Percentiles rank a stretch among this genome's conserved stretches.
Conservation (phyloP, 2,329 filamentous ascomycete genomes). For the Ophiostoma sp. region DNA sequence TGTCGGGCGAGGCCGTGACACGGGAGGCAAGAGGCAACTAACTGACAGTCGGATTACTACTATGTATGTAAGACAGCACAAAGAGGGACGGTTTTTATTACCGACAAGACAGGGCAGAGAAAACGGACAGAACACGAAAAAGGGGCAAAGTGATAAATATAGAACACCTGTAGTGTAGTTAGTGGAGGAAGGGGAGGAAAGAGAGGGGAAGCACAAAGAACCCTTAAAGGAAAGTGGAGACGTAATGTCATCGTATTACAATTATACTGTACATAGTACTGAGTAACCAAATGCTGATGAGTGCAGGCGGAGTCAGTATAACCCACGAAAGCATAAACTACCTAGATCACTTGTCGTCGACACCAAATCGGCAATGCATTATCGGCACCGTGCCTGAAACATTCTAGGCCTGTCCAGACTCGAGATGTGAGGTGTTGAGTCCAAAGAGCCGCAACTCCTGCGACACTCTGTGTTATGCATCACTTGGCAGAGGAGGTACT, state of each 20-base stretch:
- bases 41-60: not conserved
- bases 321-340: too few relatives aligned
- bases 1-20: conserved; percentile 8
- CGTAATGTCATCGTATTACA: not conserved
- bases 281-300: too few relatives aligned
- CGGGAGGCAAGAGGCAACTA: not conserved
- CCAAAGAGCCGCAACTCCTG: conserved; percentile 1
- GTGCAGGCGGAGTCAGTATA: too few relatives aligned
- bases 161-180: not conserved
- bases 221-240: not conserved
- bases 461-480: not conserved
- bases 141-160: conserved; percentile 9
- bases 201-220: not conserved
- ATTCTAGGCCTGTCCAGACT: not conserved
- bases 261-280: too few relatives aligned
- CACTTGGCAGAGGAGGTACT: not conserved
- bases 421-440: not conserved
- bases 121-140: not conserved
- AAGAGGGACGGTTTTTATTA: not conserved
- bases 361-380: not conserved
- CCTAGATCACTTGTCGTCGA: not conserved
- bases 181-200: not conserved
- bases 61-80: not conserved
- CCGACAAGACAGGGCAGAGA: not conserved
- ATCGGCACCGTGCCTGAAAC: not conserved